phyloP scores from a whole-genome alignment of 2,329 filamentous ascomycete genomes.

The Dryadomyces sulphureus region DNA sequence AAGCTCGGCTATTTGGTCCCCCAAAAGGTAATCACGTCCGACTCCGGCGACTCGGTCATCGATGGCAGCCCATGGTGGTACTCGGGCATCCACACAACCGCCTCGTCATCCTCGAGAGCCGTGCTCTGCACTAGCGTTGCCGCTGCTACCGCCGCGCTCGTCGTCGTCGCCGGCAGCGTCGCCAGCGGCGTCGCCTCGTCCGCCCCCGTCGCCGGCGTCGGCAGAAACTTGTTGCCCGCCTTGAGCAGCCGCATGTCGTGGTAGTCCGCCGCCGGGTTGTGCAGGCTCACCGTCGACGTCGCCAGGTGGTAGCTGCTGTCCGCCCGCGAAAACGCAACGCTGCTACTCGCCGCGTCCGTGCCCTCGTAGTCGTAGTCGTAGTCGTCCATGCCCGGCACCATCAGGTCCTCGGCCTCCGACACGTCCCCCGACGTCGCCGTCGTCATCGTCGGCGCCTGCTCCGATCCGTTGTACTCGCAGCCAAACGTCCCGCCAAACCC shows the following conservation, averaged over 20 bases:
- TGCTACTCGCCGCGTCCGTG: constrained; percentile 17
- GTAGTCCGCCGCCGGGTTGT: constrained; percentile 28
- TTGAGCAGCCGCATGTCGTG: constrained; percentile 39
- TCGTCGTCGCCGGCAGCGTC: constrained; percentile 1
- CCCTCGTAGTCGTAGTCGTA: constrained; percentile 21
- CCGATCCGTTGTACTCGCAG: constrained; percentile 39
- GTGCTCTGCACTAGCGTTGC: no score
- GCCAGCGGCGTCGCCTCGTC: constrained; percentile 30
- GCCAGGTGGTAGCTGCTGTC: constrained; percentile 30
- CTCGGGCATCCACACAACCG: constrained; percentile 33
- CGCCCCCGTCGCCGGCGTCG: constrained; percentile 23
- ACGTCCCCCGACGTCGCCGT: constrained; percentile 51
- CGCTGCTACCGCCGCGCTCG: no score
- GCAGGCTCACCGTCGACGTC: constrained; percentile 28
- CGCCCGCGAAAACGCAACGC: constrained; percentile 30
- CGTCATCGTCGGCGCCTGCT: constrained; percentile 38
- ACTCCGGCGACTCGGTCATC: constrained; percentile 19
- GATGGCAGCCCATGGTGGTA: constrained; percentile 21
- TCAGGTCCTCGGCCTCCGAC: constrained; percentile 49
- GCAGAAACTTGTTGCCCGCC: constrained; percentile 28
- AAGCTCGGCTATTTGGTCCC: background rate
- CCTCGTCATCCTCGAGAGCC: constrained; percentile 28
- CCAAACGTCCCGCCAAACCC: constrained; percentile 39
- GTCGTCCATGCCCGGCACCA: constrained; percentile 24
- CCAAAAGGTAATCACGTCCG: constrained; percentile 15